Evolutionary conservation across 257 asterid species (phyloP).

Genomic region (Paraleonurus japonicus): DNA sequence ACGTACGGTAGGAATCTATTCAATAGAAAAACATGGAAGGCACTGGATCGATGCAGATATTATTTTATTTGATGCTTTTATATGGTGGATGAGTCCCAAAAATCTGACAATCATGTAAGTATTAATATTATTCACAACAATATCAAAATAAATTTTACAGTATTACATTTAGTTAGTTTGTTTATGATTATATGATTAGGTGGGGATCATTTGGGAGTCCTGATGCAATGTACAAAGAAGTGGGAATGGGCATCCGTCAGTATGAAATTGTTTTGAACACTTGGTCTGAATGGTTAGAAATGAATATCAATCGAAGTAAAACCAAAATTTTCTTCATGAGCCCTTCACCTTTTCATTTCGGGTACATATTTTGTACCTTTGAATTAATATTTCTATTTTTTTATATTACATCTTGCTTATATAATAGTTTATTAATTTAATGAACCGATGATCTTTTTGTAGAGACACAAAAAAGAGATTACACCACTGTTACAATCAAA

Average conservation of each 20-base stretch:
- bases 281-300: conserved; percentile 31
- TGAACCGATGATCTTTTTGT: neutral
- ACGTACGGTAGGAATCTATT: conserved; percentile 47
- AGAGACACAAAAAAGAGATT: neutral
- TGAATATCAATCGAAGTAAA: conserved; percentile 45
- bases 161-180: too few relatives aligned
- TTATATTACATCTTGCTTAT: neutral
- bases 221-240: conserved; percentile 4
- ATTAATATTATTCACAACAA: neutral
- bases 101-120: conserved; percentile 61
- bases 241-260: conserved; percentile 5
- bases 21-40: conserved; percentile 71
- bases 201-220: conserved; percentile 51
- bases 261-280: conserved; percentile 16
- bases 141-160: too few relatives aligned
- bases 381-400: too few relatives aligned
- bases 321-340: conserved; percentile 42
- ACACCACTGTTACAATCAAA: conserved; percentile 8
- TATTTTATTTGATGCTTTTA: conserved; percentile 63
- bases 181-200: conserved; percentile 29
- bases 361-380: neutral
- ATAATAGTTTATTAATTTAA: too few relatives aligned
- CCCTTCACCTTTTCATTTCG: conserved; percentile 11
- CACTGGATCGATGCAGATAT: conserved; percentile 81
- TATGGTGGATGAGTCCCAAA: conserved; percentile 66